These are phyloP conservation scores for Sphagnum magellanicum DNA, from an alignment of 228 moss, liverwort and hornwort genomes.

Conservation along the genomic window DNA sequence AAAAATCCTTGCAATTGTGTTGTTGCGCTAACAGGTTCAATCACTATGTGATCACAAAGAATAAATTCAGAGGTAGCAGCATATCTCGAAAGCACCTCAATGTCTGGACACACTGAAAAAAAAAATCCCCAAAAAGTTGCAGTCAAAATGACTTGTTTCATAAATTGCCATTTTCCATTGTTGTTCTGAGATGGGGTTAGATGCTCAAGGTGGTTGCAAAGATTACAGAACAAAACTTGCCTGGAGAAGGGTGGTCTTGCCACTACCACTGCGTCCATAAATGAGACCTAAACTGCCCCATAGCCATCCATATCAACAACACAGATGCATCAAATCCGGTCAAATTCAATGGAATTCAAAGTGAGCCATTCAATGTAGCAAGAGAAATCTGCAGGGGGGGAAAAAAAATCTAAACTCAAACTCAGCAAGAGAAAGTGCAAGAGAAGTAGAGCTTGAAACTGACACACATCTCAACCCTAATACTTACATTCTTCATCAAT, in stretches of 20 bases:
- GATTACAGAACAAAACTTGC: constrained; percentile 22
- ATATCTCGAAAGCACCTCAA: no score
- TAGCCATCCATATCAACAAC: constrained; percentile 2
- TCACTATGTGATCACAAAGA: background rate
- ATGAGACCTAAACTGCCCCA: constrained; percentile 52
- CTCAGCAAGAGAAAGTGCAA: background rate
- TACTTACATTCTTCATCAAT: background rate
- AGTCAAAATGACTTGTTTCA: background rate
- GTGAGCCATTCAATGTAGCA: no score
- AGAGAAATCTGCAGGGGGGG: no score
- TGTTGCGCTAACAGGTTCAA: background rate
- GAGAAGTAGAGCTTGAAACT: background rate
- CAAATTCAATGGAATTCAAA: no score
- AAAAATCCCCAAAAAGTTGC: no score
- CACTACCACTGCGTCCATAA: constrained; percentile 92
- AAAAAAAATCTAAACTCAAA: no score
- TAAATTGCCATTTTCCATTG: no score
- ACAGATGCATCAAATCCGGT: no score
- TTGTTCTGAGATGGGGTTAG: no score
- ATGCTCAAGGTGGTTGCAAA: no score
- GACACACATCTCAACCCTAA: background rate
- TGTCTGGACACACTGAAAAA: no score
- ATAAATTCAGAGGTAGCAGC: no score
- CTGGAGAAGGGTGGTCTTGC: constrained; percentile 71
- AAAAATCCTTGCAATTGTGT: background rate